A percentile compares a stretch with the other conserved stretches of the same genome.
phyloP scores from a whole-genome alignment of 2,329 filamentous ascomycete species.

The Helotiales sp. region DNA sequence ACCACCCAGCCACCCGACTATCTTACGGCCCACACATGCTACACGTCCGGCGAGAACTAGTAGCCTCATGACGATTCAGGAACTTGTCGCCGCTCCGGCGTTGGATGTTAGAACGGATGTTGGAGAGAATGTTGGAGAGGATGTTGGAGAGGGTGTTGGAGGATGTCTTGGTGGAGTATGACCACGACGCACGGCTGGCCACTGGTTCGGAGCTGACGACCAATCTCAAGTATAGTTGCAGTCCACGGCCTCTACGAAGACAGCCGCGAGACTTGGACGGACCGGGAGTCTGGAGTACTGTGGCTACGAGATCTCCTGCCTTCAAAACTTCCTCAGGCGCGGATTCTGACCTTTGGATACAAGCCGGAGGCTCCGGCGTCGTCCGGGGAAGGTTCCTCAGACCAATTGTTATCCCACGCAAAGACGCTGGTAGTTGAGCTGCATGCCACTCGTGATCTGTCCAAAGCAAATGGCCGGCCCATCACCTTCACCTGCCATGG shows the following conservation, averaged over 20 bases:
- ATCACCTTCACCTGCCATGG: background rate
- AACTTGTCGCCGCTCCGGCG: no score
- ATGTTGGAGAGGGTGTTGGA: no score
- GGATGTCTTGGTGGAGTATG: no score
- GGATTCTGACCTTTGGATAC: background rate
- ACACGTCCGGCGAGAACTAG: no score
- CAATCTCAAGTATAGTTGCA: background rate
- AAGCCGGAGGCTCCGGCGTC: background rate
- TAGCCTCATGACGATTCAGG: no score
- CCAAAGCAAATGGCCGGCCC: background rate
- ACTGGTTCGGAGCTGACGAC: no score
- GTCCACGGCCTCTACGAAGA: background rate
- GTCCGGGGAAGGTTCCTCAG: background rate
- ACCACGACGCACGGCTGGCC: no score
- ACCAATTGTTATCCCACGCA: background rate
- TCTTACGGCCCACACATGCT: no score
- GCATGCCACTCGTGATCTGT: background rate
- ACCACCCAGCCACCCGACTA: no score
- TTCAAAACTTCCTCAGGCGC: background rate
- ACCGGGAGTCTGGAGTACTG: background rate
- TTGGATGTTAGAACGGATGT: no score
- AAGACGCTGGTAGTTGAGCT: background rate
- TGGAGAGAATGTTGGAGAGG: no score
- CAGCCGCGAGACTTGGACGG: background rate
- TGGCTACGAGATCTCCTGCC: background rate